Conservation (phyloP, 2,329 filamentous ascomycete species). For the Aspergillus pseudoviridinutans region DNA sequence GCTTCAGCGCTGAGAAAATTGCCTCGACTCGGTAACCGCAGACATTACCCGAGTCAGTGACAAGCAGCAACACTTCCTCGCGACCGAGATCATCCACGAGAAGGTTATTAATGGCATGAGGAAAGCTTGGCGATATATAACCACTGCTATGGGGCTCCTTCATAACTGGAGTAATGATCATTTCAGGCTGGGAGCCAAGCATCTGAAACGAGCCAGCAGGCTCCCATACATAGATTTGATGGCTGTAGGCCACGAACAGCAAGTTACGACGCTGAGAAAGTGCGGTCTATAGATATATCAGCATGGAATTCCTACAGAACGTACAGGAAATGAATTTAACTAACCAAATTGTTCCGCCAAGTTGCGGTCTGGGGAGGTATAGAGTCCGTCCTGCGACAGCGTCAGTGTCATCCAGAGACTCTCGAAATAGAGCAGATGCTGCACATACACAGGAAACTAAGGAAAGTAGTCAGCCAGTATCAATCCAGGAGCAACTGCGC, state of each 20-base stretch:
- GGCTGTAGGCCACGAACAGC: conserved; percentile 41
- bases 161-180: conserved; percentile 41
- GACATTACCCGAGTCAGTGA: conserved; percentile 73
- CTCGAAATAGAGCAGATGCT: background rate
- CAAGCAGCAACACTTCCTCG: conserved; percentile 64
- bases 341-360: conserved; percentile 45
- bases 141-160: conserved; percentile 46
- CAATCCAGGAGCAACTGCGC: background rate
- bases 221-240: conserved; percentile 43
- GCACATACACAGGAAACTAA: conserved; percentile 17
- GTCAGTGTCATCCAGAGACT: background rate
- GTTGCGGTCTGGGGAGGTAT: conserved; percentile 29
- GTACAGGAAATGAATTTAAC: background rate
- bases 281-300: conserved; percentile 31
- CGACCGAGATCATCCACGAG: conserved; percentile 65
- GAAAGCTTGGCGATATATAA: conserved; percentile 48
- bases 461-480: conserved; percentile 7
- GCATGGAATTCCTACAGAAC: conserved; percentile 2
- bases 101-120: conserved; percentile 67
- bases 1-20: conserved; percentile 45
- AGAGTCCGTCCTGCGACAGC: conserved; percentile 21
- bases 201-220: conserved; percentile 40
- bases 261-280: conserved; percentile 46
- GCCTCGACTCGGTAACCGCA: conserved; percentile 63
- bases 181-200: conserved; percentile 34